These are phyloP conservation scores for Macrotyloma uniflorum DNA, from an alignment of 306 rosid species.

Conservation along the genomic window DNA sequence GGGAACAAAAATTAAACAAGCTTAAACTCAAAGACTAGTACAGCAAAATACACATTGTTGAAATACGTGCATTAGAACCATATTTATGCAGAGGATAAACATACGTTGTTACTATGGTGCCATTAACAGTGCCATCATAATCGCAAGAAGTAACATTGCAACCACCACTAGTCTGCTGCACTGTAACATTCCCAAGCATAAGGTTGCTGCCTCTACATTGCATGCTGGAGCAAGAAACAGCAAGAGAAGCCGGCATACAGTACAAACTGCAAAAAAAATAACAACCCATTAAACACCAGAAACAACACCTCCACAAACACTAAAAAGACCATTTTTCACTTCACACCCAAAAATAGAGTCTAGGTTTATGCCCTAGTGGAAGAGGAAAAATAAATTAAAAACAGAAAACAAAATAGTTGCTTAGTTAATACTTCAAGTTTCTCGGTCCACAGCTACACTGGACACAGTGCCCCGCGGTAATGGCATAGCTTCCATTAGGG, in stretches of 20 bases:
- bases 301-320: conserved; percentile 2
- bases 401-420: conserved; percentile 23
- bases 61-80: not conserved
- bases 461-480: conserved; percentile 91
- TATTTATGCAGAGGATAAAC: conserved; percentile 19
- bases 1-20: conserved; percentile 27
- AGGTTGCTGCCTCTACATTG: conserved; percentile 88
- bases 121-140: conserved; percentile 82
- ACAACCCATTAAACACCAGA: conserved; percentile 32
- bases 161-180: conserved; percentile 79
- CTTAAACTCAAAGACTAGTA: not conserved
- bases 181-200: conserved; percentile 82
- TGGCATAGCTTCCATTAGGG: conserved; percentile 93
- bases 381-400: not conserved
- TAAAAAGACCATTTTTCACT: not conserved
- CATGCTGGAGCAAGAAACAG: conserved; percentile 98
- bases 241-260: conserved; percentile 95
- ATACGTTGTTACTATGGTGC: conserved; percentile 79
- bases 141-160: conserved; percentile 90
- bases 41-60: conserved; percentile 6
- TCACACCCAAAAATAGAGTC: not conserved
- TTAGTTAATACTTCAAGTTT: conserved; percentile 66
- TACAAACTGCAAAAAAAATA: conserved; percentile 62
- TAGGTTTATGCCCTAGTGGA: not conserved
- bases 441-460: conserved; percentile 98